Base-by-base conservation (phyloP, 2,329 filamentous ascomycete species). In the Ceratocystis papillata region DNA sequence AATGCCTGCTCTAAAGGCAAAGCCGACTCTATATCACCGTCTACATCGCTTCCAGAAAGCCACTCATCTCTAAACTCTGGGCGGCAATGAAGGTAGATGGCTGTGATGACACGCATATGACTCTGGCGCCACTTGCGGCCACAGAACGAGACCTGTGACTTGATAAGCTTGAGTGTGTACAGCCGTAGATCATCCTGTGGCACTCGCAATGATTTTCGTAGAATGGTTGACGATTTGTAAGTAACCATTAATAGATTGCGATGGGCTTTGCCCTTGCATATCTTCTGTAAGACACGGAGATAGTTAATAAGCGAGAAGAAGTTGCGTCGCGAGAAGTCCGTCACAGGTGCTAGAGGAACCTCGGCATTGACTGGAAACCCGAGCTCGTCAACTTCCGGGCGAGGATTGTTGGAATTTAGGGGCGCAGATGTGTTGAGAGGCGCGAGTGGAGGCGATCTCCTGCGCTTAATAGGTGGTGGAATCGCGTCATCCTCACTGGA, bases 101-200 rank as follows among this genome's bases (percentile, higher is more conserved):
- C 91, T 0, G 94, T 99, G 73, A 99, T 99, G 72, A 97, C 92
- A 65, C 93, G 89, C 94, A 99, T 99, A 76, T 99, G 97, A 71
- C 86, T 87, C 77, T 97, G 94, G 15, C 94, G 87, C 94, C 94
- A 99, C 78, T 99, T 99, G 55, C 94, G 87, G 25, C 94, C 93
- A 75, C 93, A 97, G 79, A 96, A 99, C 0, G 94, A 94, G 3
- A 99, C 94, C 76, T 99, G 94, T 68, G 91, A 94, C 76, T 99
- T 99, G 85, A 97, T 97, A 0, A 99, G 82, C 77, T 99, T 99
- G 71, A 99, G 83, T 0, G 94, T 96, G 78, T 97, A 97, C 55
- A 96, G 85, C 5, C 94, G 86, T 50, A 99, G 81, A 72, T 90
- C 83, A 1, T 87, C 87, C 72, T 99, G 90, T 0, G 93, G 93